Base-by-base conservation (phyloP, 768 basidiomycete species). In the Hypholoma sublateritium region DNA sequence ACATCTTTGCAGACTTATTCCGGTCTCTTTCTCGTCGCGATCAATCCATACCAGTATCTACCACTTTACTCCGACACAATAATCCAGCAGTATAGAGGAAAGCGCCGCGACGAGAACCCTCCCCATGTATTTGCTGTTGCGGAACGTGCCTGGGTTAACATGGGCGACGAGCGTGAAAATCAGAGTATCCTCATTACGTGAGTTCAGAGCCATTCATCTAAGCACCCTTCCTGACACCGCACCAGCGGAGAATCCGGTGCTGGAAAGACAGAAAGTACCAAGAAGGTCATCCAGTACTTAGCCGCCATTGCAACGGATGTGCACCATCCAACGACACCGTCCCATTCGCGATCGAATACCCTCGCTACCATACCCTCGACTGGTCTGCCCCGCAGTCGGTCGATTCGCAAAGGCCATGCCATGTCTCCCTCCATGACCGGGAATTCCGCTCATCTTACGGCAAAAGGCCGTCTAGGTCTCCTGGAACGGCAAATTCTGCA, bases 241-340 rank as follows among this genome's bases (percentile, higher is more conserved):
- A 44, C 0, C 64, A 97, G 95, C 8, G 97, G 97, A 42, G 97
- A 99, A 79, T 98, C 97, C 7, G 97, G 97, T 35, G 97, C 97
- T 3, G 97, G 97, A 43, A 99, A 98, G 79, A 99, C 97, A 2
- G 97, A 98, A 70, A 98, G 96, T 74, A 92, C 91, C 13, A 98
- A 99, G 81, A 98, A 98, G 68, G 96, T 98, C 66, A 99, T 99
- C 53, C 97, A 98, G 70, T 99, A 98, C 73, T 85, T 99, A 41
- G 96, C 97, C 0, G 93, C 97, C 6, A 98, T 98, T 63, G 97
- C 97, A 2, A 85, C 92, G 11, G 92, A 95, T 64, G 77, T 82
- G 1, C 84, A 91, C 64, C 74, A 77, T 16, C 77, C 83, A 8
- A 65, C 79, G 14, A 67, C 79, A 3, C 72, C 81, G 19, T 82